A percentile compares a stretch with the other conserved stretches of the same genome.
Evolutionary conservation across 2,329 filamentous ascomycete genomes (phyloP).

Genomic region (Fusarium albidum): DNA sequence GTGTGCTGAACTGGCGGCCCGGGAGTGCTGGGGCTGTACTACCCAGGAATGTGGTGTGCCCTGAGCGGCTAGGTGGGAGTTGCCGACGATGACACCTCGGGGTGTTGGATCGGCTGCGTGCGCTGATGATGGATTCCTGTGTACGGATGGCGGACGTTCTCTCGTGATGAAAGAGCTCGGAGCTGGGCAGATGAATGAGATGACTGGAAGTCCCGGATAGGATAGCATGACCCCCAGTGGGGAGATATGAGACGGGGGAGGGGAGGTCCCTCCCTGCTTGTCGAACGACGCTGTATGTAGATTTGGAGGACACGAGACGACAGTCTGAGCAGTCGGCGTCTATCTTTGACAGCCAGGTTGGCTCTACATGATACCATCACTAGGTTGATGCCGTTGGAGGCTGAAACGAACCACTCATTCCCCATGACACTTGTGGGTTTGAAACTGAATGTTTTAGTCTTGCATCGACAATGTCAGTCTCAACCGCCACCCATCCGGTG

Average conservation of each 20-base stretch:
- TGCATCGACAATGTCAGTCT: no score
- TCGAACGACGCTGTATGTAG: slow-evolving; percentile 12
- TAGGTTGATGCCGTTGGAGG: no score
- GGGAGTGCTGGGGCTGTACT: not conserved
- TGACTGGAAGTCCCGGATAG: not conserved
- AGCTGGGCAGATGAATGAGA: slow-evolving; percentile 9
- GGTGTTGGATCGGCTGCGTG: not conserved
- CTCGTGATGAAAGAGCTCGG: slow-evolving; percentile 2
- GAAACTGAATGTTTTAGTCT: no score
- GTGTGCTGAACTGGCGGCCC: slow-evolving; percentile 8
- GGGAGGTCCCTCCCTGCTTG: slow-evolving; percentile 3
- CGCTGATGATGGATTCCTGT: not conserved
- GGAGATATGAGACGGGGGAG: slow-evolving; percentile 4
- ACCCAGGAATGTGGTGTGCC: no score
- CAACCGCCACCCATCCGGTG: no score
- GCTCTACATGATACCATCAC: no score
- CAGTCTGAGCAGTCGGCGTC: not conserved
- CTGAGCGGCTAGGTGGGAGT: not conserved
- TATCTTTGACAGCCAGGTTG: not conserved
- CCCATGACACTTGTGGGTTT: no score
- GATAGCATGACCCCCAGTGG: slow-evolving; percentile 1
- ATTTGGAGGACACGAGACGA: not conserved
- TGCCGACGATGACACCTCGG: slow-evolving; percentile 6
- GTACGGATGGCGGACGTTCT: not conserved
- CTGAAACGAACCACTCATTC: no score